A percentile compares a stretch with the other conserved stretches of the same genome.
Evolutionary conservation across 768 basidiomycete genomes (phyloP).

Genomic region (Erythrobasidium yunnanense): DNA sequence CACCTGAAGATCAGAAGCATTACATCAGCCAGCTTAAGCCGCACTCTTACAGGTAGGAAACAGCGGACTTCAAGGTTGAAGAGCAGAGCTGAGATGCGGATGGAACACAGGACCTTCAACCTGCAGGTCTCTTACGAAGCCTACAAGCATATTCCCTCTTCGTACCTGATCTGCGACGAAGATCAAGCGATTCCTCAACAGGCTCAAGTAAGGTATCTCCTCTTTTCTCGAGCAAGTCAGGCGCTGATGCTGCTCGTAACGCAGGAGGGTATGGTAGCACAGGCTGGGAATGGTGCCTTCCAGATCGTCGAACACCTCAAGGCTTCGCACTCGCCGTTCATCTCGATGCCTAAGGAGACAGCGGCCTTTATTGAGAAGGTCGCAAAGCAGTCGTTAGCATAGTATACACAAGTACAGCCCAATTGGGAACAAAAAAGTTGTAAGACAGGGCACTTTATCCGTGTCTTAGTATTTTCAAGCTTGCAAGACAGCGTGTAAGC

Average conservation of each 20-base stretch:
- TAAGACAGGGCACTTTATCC: too few species aligned
- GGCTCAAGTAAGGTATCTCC: slow-evolving; percentile 2
- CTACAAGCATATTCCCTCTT: slow-evolving; percentile 11
- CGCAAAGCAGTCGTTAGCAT: background rate
- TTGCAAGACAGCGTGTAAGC: too few species aligned
- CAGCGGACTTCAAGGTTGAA: too few species aligned
- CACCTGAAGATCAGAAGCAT: background rate
- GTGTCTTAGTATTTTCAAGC: too few species aligned
- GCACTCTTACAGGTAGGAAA: slow-evolving; percentile 16
- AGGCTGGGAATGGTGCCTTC: slow-evolving; percentile 13
- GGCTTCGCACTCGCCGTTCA: slow-evolving; percentile 17
- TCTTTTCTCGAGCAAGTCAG: too few species aligned
- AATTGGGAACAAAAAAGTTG: too few species aligned
- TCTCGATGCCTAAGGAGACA: slow-evolving; percentile 5
- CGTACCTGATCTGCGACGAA: slow-evolving; percentile 16
- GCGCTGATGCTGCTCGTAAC: too few species aligned
- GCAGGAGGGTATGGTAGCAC: slow-evolving; percentile 2
- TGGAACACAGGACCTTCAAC: background rate
- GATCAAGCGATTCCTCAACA: slow-evolving; percentile 8
- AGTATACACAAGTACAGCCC: too few species aligned
- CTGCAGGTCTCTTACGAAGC: background rate
- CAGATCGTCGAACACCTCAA: background rate
- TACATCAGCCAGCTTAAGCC: background rate
- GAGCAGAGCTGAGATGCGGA: background rate
- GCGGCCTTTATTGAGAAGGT: background rate